Conservation (phyloP, 2,329 filamentous ascomycete species). For the Ceratocystis eucalypticola region DNA sequence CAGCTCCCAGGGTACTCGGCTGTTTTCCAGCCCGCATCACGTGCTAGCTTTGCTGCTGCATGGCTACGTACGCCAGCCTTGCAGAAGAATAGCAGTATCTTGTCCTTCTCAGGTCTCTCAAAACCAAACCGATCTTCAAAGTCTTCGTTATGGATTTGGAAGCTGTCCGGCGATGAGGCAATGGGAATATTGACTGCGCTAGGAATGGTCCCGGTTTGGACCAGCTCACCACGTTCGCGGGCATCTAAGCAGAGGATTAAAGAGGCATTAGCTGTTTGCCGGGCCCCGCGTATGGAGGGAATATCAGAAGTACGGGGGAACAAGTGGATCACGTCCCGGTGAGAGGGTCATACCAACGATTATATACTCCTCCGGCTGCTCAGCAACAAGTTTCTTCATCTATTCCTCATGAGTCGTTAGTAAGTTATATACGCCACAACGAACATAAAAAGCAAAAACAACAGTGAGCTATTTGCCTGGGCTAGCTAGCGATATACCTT, state of each 20-base stretch:
- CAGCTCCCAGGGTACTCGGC: constrained; percentile 64
- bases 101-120: constrained; percentile 45
- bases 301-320: background rate
- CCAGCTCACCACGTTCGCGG: constrained; percentile 57
- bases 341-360: constrained; percentile 15
- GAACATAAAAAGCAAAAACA: too few species aligned
- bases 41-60: constrained; percentile 64
- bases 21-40: constrained; percentile 62
- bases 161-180: constrained; percentile 59
- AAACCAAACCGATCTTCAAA: constrained; percentile 77
- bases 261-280: background rate
- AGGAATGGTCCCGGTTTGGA: constrained; percentile 58
- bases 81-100: constrained; percentile 73
- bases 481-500: background rate
- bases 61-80: constrained; percentile 75
- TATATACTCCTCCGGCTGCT: constrained; percentile 15
- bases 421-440: background rate
- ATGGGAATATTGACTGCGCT: constrained; percentile 73
- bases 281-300: background rate
- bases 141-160: constrained; percentile 61
- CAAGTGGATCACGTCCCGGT: background rate
- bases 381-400: constrained; percentile 13
- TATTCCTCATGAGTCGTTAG: background rate
- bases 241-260: constrained; percentile 38
- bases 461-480: too few species aligned